Evolutionary conservation across 1,284 basidiomycete species (phyloP), one percentile per base, ranked within the genome.

Genomic region (Spongiforma sp.): DNA sequence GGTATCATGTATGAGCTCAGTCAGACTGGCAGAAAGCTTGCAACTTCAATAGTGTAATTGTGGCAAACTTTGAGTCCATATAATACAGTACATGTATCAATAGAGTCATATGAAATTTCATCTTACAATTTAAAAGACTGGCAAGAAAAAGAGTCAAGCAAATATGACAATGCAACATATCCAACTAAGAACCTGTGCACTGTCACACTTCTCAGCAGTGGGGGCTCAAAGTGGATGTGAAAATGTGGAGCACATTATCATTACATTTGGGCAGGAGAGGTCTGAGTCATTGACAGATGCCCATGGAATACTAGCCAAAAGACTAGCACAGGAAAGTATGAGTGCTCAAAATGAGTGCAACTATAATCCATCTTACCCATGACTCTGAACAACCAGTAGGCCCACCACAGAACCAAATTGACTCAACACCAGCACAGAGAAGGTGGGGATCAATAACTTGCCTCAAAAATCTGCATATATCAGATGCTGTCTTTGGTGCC

Each of bases 271-370:
- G 75, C 3, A 89, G 88, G 3, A 88, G 77, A 2, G 94, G 93
- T 5, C n/a, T n/a, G n/a, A n/a, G n/a, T n/a, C 87, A 85, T 77
- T 94, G 96, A 78, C 93, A 95, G 54, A 98, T 84, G 48, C 96
- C 96, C 95, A 98, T 97, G n/a, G 93, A 95, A 76, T n/a, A n/a
- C n/a, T 98, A 98, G 0, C 96, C 93, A 79, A 98, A 98, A 0
- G 94, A 96, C 93, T 94, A 68, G 36, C 12, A 15, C n/a, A 19
- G 26, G 46, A 17, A 28, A 10, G 19, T 4, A 56, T 73, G 34
- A 73, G 66, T 46, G 21, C 50, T 53, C 52, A 14, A 59, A 37
- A 39, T 7, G 19, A 24, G 32, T 1, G 6, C 12, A 5, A 37
- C 39, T 5, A 30, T 30, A 60, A 59, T 43, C 50, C 19, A 21